Evolutionary conservation across 2,329 filamentous ascomycete species (phyloP), one percentile per base, ranked within the genome.

Genomic region (Aspergillus aculeatus): DNA sequence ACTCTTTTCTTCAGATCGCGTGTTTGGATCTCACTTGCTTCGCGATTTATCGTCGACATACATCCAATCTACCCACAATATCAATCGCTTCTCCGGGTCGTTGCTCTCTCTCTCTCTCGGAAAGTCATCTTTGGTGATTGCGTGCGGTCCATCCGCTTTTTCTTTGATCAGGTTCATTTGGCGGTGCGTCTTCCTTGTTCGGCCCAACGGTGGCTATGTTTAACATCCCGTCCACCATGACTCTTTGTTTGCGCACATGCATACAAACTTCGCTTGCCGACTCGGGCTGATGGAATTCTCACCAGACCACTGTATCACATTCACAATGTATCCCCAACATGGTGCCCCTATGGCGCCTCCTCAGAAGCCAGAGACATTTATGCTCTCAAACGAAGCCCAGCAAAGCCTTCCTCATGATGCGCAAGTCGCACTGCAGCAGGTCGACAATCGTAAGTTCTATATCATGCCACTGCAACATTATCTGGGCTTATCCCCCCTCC

Each of bases 301-400:
- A 54, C 26, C 52, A 67, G 63, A 31, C 41, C 44, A 55, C 41
- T 48, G 53, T 48, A 55, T 55, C 53, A 55, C 53, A 57, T 61
- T 57, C 31, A 72, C 70, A 60, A 93, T 94, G 90, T 94, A 92
- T 80, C 85, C 89, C 68, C 89, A 92, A 81, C 89, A 92, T 68
- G 77, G 83, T 81, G 86, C 90, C 73, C 84, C 88, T 69, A 96
- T 97, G 91, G 90, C 91, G 70, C 89, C 91, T 72, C 90, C 90
- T 64, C 92, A 97, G 81, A 97, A 96, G 79, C 95, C 95, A 68
- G 95, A 99, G 84, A 98, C 95, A 47, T 99, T 99, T 76, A 94
- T 99, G 89, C 85, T 99, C 77, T 96, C 94, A 76, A 93, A 90
- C 72, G 94, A 98, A 81, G 94, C 95, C 62, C 94, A 98, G 81